These are phyloP conservation scores for Lycium ferocissimum DNA, from an alignment of 257 asterid species.

Conservation along the genomic window DNA sequence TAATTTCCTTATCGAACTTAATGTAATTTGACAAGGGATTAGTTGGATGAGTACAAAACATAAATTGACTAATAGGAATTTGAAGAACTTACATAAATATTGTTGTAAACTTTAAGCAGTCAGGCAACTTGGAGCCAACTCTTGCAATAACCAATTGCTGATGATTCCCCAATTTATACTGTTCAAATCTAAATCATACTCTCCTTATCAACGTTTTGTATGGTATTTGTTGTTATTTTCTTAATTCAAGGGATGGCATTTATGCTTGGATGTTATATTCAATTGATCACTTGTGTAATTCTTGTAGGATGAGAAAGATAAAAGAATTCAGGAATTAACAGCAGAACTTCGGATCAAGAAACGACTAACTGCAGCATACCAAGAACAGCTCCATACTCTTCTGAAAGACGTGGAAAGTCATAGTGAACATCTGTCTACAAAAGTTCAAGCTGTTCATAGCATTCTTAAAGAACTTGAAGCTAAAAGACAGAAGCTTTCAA, in stretches of 20 bases:
- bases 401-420: conserved; percentile 74
- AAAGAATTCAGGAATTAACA: conserved; percentile 71
- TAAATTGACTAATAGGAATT: background rate
- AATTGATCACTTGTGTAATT: conserved; percentile 28
- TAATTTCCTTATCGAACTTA: background rate
- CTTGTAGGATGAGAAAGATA: conserved; percentile 78
- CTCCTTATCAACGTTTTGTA: background rate
- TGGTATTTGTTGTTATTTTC: background rate
- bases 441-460: conserved; percentile 53
- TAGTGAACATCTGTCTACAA: conserved; percentile 60
- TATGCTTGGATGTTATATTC: conserved; percentile 12
- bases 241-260: background rate
- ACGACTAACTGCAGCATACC: conserved; percentile 67
- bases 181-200: background rate
- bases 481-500: conserved; percentile 47
- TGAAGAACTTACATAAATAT: background rate
- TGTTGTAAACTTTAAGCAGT: background rate
- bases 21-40: background rate
- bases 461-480: conserved; percentile 66
- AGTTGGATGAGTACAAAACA: background rate
- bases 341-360: conserved; percentile 74
- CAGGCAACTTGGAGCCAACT: conserved; percentile 19
- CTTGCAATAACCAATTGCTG: conserved; percentile 5
- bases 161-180: conserved; percentile 10
- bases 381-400: conserved; percentile 68